Conservation (phyloP, 2,329 filamentous ascomycete genomes). For the Aspergillus sergii region DNA sequence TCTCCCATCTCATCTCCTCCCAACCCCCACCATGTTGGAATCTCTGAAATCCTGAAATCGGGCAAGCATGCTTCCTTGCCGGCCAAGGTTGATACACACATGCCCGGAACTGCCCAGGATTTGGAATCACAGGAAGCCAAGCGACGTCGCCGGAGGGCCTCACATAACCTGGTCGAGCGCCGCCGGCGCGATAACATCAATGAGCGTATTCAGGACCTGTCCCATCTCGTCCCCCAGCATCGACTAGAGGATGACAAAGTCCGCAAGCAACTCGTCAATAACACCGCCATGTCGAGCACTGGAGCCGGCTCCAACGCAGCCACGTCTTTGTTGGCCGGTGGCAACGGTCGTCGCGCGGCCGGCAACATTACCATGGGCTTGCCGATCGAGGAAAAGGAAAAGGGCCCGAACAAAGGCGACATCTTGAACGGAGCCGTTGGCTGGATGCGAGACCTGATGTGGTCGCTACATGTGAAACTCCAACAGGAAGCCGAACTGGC, state of each 20-base stretch:
- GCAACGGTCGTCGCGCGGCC: conserved; percentile 78
- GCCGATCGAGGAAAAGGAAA: conserved; percentile 95
- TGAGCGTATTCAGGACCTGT: conserved; percentile 94
- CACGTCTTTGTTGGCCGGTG: conserved; percentile 84
- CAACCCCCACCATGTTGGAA: conserved; percentile 66
- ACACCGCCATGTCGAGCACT: conserved; percentile 83
- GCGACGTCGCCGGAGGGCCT: conserved; percentile 85
- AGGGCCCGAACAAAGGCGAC: conserved; percentile 97
- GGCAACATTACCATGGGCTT: conserved; percentile 90
- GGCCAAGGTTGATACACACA: conserved; percentile 70
- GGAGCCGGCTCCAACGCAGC: conserved; percentile 61
- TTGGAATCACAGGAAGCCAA: conserved; percentile 90
- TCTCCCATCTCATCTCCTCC: conserved; percentile 84
- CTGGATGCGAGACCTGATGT: conserved; percentile 98
- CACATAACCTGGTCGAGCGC: conserved; percentile 94
- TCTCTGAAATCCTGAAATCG: conserved; percentile 81
- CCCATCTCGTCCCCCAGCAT: conserved; percentile 87
- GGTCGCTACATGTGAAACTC: conserved; percentile 87
- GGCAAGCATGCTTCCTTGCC: conserved; percentile 88
- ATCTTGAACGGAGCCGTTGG: conserved; percentile 96
- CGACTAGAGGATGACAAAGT: conserved; percentile 96
- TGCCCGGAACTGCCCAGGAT: conserved; percentile 44
- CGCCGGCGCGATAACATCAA: conserved; percentile 97
- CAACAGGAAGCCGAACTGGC: conserved; percentile 86
- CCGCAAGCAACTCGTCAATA: conserved; percentile 90